phyloP scores from a whole-genome alignment of 2,329 filamentous ascomycete species.

The Alternaria angustiovoidea region DNA sequence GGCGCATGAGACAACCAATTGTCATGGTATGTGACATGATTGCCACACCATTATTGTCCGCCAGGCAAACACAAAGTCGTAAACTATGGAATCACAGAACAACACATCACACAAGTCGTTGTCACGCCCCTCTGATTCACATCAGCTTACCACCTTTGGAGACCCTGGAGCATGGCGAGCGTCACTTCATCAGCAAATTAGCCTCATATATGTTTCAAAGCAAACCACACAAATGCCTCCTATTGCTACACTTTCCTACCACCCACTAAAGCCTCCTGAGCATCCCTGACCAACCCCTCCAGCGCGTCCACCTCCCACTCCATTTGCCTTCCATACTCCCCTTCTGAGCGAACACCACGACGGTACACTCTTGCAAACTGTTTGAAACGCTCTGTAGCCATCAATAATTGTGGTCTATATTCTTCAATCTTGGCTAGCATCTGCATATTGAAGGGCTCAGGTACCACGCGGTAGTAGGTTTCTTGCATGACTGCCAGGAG shows the following conservation, averaged over 20 bases:
- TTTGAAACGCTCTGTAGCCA: not conserved
- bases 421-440: not conserved
- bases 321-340: not conserved
- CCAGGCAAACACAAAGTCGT: not conserved
- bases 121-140: not conserved
- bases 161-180: not conserved
- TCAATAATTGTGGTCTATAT: not conserved
- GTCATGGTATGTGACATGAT: not conserved
- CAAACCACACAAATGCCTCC: not conserved
- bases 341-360: too few species aligned
- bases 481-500: not conserved
- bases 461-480: not conserved
- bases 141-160: not conserved
- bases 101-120: not conserved
- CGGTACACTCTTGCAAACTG: not conserved
- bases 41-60: not conserved
- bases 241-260: not conserved
- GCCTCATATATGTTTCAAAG: not conserved
- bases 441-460: not conserved
- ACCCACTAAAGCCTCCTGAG: not conserved
- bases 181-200: not conserved
- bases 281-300: not conserved
- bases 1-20: not conserved
- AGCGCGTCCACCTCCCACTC: not conserved
- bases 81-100: not conserved